phyloP scores from a whole-genome alignment of 2,329 filamentous ascomycete species.

The Alternaria incomplexa region DNA sequence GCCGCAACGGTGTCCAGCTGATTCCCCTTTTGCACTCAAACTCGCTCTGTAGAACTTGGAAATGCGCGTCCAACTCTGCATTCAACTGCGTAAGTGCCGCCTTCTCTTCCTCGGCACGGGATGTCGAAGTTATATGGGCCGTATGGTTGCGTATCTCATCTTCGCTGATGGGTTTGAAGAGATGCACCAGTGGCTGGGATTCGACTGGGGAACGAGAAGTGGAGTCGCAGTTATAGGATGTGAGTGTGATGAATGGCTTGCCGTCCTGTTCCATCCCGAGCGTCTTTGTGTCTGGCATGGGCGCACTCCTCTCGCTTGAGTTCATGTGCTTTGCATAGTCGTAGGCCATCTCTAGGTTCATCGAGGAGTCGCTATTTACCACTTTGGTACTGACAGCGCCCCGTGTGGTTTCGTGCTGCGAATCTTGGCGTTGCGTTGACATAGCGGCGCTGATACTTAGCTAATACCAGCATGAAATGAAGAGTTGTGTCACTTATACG shows the following conservation, averaged over 20 bases:
- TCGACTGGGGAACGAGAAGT: neutral
- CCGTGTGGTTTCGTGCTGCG: neutral
- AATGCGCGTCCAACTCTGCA: neutral
- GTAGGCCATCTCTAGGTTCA: neutral
- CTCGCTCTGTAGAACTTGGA: neutral
- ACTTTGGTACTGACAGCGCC: neutral
- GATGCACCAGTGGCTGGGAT: neutral
- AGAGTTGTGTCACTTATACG: neutral
- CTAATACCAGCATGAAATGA: neutral
- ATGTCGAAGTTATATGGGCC: neutral
- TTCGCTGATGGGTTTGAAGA: neutral
- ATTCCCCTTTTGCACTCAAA: constrained; percentile 9
- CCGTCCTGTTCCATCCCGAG: neutral
- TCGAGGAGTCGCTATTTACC: neutral
- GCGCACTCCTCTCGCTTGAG: neutral
- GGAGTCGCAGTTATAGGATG: neutral
- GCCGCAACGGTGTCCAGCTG: constrained; percentile 2
- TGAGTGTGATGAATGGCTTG: neutral
- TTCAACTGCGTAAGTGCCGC: neutral
- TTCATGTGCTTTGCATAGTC: neutral
- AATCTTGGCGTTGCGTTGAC: neutral
- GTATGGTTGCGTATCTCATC: neutral
- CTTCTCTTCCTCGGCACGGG: neutral
- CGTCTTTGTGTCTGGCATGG: neutral
- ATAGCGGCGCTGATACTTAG: neutral